phyloP scores from a whole-genome alignment of 257 asterid species.

The Forsythia viridissima region DNA sequence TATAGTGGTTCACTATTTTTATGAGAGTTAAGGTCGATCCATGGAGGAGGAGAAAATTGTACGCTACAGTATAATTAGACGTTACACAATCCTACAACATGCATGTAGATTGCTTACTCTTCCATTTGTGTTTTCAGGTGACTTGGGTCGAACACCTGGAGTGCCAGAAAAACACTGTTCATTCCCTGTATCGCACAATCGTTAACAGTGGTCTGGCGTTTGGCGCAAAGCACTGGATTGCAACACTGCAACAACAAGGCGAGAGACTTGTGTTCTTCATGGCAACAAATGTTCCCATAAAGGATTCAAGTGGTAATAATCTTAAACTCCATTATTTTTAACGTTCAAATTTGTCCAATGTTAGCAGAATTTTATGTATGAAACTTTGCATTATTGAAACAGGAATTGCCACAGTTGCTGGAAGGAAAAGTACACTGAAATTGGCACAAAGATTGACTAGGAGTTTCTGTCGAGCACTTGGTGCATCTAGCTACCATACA shows the following conservation, averaged over 20 bases:
- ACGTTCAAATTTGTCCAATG: neutral
- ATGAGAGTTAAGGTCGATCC: neutral
- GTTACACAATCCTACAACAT: neutral
- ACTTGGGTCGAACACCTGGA: slow-evolving; percentile 94
- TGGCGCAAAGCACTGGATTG: slow-evolving; percentile 89
- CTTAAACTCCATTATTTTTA: neutral
- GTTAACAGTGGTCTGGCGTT: slow-evolving; percentile 83
- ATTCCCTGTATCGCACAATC: slow-evolving; percentile 57
- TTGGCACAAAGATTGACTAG: slow-evolving; percentile 80
- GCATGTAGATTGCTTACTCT: neutral
- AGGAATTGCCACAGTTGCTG: slow-evolving; percentile 85
- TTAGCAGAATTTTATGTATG: neutral
- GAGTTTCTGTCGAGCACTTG: slow-evolving; percentile 65
- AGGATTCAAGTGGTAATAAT: slow-evolving; percentile 68
- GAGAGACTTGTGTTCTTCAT: slow-evolving; percentile 67
- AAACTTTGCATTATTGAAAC: neutral
- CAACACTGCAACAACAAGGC: slow-evolving; percentile 77
- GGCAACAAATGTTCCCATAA: slow-evolving; percentile 85
- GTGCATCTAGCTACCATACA: slow-evolving; percentile 70
- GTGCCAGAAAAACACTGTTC: slow-evolving; percentile 57
- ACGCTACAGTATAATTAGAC: neutral
- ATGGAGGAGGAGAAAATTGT: neutral
- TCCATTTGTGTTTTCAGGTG: slow-evolving; percentile 50
- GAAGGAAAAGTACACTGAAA: slow-evolving; percentile 74
- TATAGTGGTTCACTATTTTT: no score